Conservation (phyloP, 2,329 filamentous ascomycete species). For the Hymenoscyphus fructigenus region DNA sequence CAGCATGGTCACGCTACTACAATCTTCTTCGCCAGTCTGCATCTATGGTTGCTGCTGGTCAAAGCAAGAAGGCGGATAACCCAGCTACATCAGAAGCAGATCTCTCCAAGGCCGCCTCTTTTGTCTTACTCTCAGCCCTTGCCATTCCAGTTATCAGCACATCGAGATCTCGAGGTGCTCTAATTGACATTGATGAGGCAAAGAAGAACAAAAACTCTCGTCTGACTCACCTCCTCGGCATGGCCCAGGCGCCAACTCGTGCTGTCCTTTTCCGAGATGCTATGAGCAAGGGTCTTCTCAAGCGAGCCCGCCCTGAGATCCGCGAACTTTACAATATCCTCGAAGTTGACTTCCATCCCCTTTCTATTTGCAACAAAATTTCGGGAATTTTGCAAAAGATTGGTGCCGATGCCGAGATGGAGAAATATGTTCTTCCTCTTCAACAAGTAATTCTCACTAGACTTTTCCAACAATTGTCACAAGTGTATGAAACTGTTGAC, state of each 20-base stretch:
- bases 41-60: slow-evolving; percentile 76
- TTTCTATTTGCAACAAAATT: slow-evolving; percentile 99
- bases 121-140: slow-evolving; percentile 89
- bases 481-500: slow-evolving; percentile 98
- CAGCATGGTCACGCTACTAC: slow-evolving; percentile 96
- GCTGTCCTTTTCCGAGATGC: slow-evolving; percentile 93
- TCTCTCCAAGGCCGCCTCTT: slow-evolving; percentile 90
- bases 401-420: slow-evolving; percentile 90
- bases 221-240: slow-evolving; percentile 91
- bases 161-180: slow-evolving; percentile 87
- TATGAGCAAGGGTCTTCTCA: slow-evolving; percentile 88
- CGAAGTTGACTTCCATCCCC: slow-evolving; percentile 97
- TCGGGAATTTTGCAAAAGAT: slow-evolving; percentile 94
- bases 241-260: slow-evolving; percentile 86
- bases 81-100: slow-evolving; percentile 86
- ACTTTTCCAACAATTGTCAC: slow-evolving; percentile 97
- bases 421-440: slow-evolving; percentile 91
- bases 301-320: slow-evolving; percentile 91
- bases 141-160: slow-evolving; percentile 99
- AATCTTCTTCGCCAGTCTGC: slow-evolving; percentile 91
- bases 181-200: slow-evolving; percentile 95
- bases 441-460: slow-evolving; percentile 98
- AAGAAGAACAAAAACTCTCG: slow-evolving; percentile 99
- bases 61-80: slow-evolving; percentile 92
- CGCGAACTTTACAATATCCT: slow-evolving; percentile 97